Evolutionary conservation across 805 yeast species (phyloP), one percentile per base, ranked within the genome.

Genomic region (Candida incommunis): DNA sequence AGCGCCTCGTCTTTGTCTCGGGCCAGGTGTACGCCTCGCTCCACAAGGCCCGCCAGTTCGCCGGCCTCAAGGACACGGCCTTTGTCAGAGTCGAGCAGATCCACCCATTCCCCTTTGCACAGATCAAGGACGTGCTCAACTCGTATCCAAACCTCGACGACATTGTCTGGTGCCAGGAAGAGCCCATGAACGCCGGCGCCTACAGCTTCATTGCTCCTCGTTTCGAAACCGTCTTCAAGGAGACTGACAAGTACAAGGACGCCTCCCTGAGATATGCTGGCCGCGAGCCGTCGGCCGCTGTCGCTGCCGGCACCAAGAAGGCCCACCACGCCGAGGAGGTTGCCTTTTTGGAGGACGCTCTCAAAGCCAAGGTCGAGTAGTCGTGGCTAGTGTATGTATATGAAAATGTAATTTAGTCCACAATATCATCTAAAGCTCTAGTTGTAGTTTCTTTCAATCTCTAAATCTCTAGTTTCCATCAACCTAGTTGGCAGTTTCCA

Each of bases 41-140:
- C 59, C 82, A 77, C 69, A 90, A 87, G 79, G 83, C 76, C 64
- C 90, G 98, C 70, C 84, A 76, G 46, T 63, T 79, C 22, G 54
- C 82, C 49, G 83, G 72, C 43, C 80, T 84, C 66, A 85, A 76
- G 65, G 77, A 77, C 56, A 86, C 96, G 48, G 96, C 97, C 2
- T 71, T 92, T 65, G 66, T 88, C 59, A 85, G 80, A 69, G 60
- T 92, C 57, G 99, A 92, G 70, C 97, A 92, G 72, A 63, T 88
- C 59, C 96, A 92, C 63, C 99, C 99, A 66, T 92, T 92, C 96
- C 98, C 98, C 67, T 92, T 71, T 69, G 88, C 92, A 46, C 96
- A 85, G 71, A 68, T 92, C 57, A 81, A 85, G 62, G 96, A 90
- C 55, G 69, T 85, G 23, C 69, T 92, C 57, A 71, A 82, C 67